These are phyloP conservation scores for Encephalitozoon hellem DNA, from an alignment of 371 early-diverging fungal species.

Conservation along the genomic window DNA sequence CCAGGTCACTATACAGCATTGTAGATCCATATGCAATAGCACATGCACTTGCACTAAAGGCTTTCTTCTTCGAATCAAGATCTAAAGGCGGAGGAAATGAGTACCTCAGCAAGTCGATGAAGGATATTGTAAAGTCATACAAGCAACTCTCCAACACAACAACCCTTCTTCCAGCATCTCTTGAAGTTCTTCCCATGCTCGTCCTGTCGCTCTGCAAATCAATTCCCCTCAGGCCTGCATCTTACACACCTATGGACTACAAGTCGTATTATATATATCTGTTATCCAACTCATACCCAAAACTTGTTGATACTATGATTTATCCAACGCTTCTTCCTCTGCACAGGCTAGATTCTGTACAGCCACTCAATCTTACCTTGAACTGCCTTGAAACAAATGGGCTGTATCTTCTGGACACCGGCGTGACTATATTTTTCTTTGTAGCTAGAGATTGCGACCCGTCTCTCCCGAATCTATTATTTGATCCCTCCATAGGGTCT, in stretches of 20 bases:
- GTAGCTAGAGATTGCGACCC: constrained; percentile 44
- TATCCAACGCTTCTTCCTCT: constrained; percentile 53
- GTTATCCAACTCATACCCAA: constrained; percentile 34
- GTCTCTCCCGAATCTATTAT: constrained; percentile 15
- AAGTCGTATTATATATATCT: constrained; percentile 49
- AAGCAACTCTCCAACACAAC: constrained; percentile 20
- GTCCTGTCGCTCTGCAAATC: constrained; percentile 47
- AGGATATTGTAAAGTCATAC: constrained; percentile 20
- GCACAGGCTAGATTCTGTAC: constrained; percentile 13
- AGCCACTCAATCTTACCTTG: constrained; percentile 44
- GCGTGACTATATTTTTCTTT: constrained; percentile 56
- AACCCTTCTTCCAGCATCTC: not conserved
- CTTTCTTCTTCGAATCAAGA: constrained; percentile 43
- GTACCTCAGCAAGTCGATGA: constrained; percentile 27
- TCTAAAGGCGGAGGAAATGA: constrained; percentile 39
- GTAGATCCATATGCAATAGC: constrained; percentile 46
- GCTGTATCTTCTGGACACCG: constrained; percentile 57
- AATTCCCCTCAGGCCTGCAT: constrained; percentile 51
- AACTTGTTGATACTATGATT: constrained; percentile 52
- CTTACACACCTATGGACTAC: constrained; percentile 51
- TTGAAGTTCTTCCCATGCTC: constrained; percentile 49
- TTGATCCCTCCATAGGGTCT: not conserved
- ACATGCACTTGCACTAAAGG: constrained; percentile 43
- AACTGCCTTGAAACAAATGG: constrained; percentile 40
- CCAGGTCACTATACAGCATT: constrained; percentile 17